Evolutionary conservation across 2,329 filamentous ascomycete species (phyloP), one percentile per base, ranked within the genome.

Genomic region (Didymella exigua): DNA sequence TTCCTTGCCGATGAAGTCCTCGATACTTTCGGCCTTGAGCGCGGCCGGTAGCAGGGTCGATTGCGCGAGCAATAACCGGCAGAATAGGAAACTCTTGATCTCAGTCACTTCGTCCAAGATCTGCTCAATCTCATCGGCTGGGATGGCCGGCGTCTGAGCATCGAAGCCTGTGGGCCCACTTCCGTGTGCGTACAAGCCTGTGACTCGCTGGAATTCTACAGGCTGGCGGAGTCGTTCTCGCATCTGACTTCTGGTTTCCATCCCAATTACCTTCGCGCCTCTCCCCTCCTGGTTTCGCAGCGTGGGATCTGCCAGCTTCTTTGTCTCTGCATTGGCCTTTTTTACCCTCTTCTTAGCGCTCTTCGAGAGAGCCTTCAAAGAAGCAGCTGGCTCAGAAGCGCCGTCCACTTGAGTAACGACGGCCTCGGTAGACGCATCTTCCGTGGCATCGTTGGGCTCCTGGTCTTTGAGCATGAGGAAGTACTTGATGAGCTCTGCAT

Each of bases 21-120:
- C 72, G 4, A 82, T 70, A 31, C 70, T 81, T 24, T 74, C 68
- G 9, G 79, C 74, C 49, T 73, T 66, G 7, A 82, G 63, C 5
- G 80, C 79, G 23, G 73, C 71, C 4, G 78, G 79, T 0, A 82
- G 70, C 11, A 82, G 62, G 4, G 76, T 71, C 1, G 78, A 76
- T 36, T 81, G 78, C 4, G 76, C 75, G 8, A 82, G 67, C 14
- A 82, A 61, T 8, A 81, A 68, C 34, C 79, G 75, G 56, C 80
- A 82, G 50, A 82, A 80, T 1, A 82, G 62, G 11, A 81, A 70
- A 49, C 76, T 66, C 65, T 82, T 82, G 60, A 82, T 79, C 59
- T 82, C 78, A 11, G 72, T 70, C 27, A 82, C 74, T n/a, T 82
- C 78, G 2, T 70, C 65, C 14, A 80, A 66, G 2, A 82, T 61